These are phyloP conservation scores for Mesembryanthemum crystallinum DNA, from an alignment of 148 eudicot species.

Conservation along the genomic window DNA sequence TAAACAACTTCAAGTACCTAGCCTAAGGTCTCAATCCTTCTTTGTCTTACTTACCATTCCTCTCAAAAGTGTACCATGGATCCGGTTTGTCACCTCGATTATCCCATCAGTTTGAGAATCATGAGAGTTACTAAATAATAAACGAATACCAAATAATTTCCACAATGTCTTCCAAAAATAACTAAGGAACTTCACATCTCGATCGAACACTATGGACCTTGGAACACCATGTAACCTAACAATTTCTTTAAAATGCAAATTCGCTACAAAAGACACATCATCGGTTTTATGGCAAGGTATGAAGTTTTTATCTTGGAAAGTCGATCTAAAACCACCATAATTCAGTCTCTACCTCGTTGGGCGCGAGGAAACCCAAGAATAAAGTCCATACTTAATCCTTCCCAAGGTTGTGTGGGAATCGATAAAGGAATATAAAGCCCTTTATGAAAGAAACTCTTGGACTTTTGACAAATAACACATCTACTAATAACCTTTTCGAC, in stretches of 20 bases:
- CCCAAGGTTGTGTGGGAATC: not conserved
- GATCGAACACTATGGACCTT: too few species aligned
- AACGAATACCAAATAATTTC: too few species aligned
- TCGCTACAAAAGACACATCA: too few species aligned
- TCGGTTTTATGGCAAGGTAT: not conserved
- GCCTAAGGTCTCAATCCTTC: not conserved
- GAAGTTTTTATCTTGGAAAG: not conserved
- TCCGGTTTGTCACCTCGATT: not conserved
- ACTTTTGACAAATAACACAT: not conserved
- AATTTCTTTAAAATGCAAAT: too few species aligned
- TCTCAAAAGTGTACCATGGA: not conserved
- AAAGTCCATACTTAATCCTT: not conserved
- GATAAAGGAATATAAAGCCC: not conserved
- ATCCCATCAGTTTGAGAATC: not conserved
- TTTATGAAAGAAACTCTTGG: not conserved
- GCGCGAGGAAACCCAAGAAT: not conserved
- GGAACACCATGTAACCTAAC: too few species aligned
- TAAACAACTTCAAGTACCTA: not conserved
- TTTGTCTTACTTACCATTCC: not conserved
- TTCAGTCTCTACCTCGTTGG: not conserved
- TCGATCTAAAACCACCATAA: not conserved
- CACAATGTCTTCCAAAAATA: too few species aligned
- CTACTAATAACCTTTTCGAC: not conserved
- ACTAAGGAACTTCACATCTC: too few species aligned
- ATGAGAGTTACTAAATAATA: not conserved